Percentiles rank a stretch among this genome's conserved stretches.
Conservation (phyloP, 2,329 filamentous ascomycete species). For the Fulvia fulva region DNA sequence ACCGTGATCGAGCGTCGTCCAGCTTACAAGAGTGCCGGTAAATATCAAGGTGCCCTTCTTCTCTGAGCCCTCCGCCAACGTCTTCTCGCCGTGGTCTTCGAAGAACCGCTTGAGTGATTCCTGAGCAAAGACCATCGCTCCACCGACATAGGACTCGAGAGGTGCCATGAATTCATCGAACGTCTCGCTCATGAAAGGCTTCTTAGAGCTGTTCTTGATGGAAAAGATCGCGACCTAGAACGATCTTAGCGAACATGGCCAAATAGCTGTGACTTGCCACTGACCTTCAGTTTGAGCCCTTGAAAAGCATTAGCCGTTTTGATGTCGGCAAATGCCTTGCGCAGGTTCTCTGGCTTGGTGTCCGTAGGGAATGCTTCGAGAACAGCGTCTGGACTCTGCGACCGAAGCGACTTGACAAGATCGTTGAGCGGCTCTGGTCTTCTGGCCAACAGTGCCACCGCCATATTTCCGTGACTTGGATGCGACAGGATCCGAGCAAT, state of each 20-base stretch:
- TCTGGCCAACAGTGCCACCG: slow-evolving; percentile 53
- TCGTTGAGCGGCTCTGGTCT: slow-evolving; percentile 44
- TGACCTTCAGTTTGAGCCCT: slow-evolving; percentile 47
- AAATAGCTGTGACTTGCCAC: slow-evolving; percentile 21
- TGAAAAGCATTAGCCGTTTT: slow-evolving; percentile 46
- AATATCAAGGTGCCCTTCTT: slow-evolving; percentile 59
- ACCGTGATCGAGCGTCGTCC: background rate
- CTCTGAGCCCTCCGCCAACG: slow-evolving; percentile 42
- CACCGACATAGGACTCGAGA: slow-evolving; percentile 52
- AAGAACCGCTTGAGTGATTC: slow-evolving; percentile 51
- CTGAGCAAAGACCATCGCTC: slow-evolving; percentile 55
- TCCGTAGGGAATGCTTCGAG: slow-evolving; percentile 53
- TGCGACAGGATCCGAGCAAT: slow-evolving; percentile 54
- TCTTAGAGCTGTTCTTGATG: slow-evolving; percentile 53
- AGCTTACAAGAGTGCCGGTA: slow-evolving; percentile 44
- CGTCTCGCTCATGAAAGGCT: slow-evolving; percentile 54
- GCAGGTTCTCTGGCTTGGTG: slow-evolving; percentile 46
- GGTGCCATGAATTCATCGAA: slow-evolving; percentile 47
- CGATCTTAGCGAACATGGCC: background rate
- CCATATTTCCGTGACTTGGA: slow-evolving; percentile 51
- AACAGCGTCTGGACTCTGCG: slow-evolving; percentile 41
- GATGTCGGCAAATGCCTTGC: slow-evolving; percentile 49
- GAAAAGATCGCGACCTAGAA: slow-evolving; percentile 47
- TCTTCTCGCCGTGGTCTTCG: slow-evolving; percentile 44
- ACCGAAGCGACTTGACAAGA: slow-evolving; percentile 41